These are phyloP conservation scores for Blastobotrys buckinghamii DNA, from an alignment of 1,139 yeast species.

Conservation along the genomic window DNA sequence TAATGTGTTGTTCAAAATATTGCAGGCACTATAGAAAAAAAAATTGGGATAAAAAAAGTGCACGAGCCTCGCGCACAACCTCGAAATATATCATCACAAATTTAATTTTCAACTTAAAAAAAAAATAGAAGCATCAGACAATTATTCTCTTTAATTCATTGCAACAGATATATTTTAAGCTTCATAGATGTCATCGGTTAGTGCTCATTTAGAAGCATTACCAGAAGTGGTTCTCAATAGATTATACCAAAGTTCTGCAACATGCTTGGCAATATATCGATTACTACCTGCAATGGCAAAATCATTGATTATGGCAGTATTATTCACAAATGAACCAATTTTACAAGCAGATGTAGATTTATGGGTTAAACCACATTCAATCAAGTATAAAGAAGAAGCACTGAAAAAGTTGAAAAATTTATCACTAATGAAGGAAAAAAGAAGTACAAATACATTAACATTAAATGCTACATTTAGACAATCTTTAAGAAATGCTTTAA, in stretches of 20 bases:
- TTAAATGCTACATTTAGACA: conserved; percentile 69
- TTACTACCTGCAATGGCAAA: conserved; percentile 85
- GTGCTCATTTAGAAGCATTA: conserved; percentile 81
- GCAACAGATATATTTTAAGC: no score
- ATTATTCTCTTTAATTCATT: no score
- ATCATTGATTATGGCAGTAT: conserved; percentile 79
- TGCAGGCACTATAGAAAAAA: no score
- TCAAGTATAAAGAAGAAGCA: conserved; percentile 64
- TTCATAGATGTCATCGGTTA: conserved; percentile 45
- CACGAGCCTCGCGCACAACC: no score
- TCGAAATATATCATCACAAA: no score
- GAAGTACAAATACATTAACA: conserved; percentile 48
- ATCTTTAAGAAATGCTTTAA: conserved; percentile 74
- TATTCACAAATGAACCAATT: conserved; percentile 73
- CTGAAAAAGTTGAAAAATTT: conserved; percentile 68
- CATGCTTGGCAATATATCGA: conserved; percentile 86
- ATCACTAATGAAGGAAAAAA: conserved; percentile 66
- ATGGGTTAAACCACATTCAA: conserved; percentile 55
- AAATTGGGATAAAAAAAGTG: background rate
- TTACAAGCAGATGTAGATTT: conserved; percentile 62
- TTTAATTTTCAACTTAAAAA: no score
- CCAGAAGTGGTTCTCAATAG: conserved; percentile 80
- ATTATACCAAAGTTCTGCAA: conserved; percentile 80
- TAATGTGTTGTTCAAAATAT: background rate
- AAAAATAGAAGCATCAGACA: no score